Base-by-base conservation (phyloP, 768 basidiomycete genomes). In the Boletus tylopilopsis region DNA sequence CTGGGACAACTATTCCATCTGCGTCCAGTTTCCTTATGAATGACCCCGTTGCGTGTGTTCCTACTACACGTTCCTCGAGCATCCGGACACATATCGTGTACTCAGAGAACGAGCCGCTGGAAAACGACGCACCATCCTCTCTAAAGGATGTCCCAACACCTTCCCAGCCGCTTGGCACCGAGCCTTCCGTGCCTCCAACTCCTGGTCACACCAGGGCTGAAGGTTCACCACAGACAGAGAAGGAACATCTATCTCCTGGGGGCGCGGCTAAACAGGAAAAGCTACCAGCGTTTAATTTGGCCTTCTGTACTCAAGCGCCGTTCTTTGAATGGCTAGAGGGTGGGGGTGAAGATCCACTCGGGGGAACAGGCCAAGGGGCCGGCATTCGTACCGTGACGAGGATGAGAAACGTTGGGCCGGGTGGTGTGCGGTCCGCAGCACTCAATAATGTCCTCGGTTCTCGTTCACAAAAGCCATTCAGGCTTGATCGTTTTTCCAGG, bases 251-350 rank as follows among this genome's bases (percentile, higher is more conserved):
- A 12, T 19, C 0, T 8, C 22, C 42, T 23, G 22, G 30, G 38
- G 22, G 23, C 3, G 2, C 30, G 2, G 21, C 12, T 19, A 51
- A 55, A 47, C 32, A n/a, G 6, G 59, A 66, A 3, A 59, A 50
- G 1, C 50, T 57, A 12, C 56, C 85, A 4, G 85, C 87, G 0
- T 90, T 90, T 60, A 87, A 85, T 59, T 72, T 83, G 56, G 88
- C 87, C 11, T 89, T 90, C 59, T 71, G 72, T 1, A 78, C 69
- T 32, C 61, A 59, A 39, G 71, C 70, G 6, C 76, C 76, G 2
- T 88, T 78, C 59, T 90, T 90, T 55, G 79, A 77, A 18, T 90
- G 88, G 88, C 71, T 90, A 6, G 88, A 90, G 64, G 78, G 78
- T 18, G 75, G 76, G 21, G 74, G 71, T 24, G 63, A 70, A 45